Evolutionary conservation across 2,329 filamentous ascomycete species (phyloP).

Genomic region (Penicillium hordei): DNA sequence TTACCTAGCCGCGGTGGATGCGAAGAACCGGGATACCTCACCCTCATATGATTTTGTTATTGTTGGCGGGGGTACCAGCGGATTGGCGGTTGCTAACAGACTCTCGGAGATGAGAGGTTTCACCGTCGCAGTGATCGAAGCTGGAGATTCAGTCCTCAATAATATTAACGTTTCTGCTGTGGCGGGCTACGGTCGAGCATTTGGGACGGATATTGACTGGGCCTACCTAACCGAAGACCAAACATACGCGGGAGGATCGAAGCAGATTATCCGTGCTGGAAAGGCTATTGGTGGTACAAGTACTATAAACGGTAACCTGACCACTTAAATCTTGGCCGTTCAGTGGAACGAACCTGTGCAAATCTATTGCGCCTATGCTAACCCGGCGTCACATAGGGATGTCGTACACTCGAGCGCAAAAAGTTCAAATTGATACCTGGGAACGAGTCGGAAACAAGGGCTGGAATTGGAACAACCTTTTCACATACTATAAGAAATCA

Average conservation of each 20-base stretch:
- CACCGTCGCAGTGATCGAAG: slow-evolving; percentile 35
- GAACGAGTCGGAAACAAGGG: slow-evolving; percentile 33
- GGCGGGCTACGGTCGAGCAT: slow-evolving; percentile 28
- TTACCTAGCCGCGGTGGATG: slow-evolving; percentile 12
- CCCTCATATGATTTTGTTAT: slow-evolving; percentile 36
- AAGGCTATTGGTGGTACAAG: slow-evolving; percentile 48
- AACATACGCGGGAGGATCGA: slow-evolving; percentile 38
- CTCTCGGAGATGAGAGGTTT: slow-evolving; percentile 33
- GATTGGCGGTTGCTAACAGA: slow-evolving; percentile 38
- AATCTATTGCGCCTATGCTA: neutral
- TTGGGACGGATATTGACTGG: slow-evolving; percentile 45
- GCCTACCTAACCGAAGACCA: slow-evolving; percentile 43
- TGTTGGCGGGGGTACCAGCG: slow-evolving; percentile 39
- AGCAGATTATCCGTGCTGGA: slow-evolving; percentile 41
- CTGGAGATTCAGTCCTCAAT: slow-evolving; percentile 31
- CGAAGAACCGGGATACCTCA: slow-evolving; percentile 7
- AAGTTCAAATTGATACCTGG: slow-evolving; percentile 43
- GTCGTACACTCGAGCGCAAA: slow-evolving; percentile 41
- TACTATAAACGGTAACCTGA: slow-evolving; percentile 43
- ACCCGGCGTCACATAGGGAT: slow-evolving; percentile 30
- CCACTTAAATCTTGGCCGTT: neutral
- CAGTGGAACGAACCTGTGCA: too few species aligned
- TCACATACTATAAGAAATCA: slow-evolving; percentile 35
- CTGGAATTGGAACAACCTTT: slow-evolving; percentile 35
- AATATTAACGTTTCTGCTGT: slow-evolving; percentile 32